phyloP scores from a whole-genome alignment of 2,329 filamentous ascomycete species.

The Sporothrix pallida region DNA sequence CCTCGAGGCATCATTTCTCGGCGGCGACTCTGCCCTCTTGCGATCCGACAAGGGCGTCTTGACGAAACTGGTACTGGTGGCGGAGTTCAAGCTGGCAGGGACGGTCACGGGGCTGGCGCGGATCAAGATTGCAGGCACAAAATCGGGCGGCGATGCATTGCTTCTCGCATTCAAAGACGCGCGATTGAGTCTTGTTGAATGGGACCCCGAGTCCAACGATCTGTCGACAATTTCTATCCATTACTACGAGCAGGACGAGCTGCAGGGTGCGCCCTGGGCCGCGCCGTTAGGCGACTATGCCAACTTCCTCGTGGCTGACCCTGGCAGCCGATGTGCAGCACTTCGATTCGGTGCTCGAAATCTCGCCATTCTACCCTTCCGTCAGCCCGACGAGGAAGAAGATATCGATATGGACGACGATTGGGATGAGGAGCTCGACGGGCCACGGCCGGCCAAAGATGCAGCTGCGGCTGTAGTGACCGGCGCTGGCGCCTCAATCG shows the following conservation, averaged over 20 bases:
- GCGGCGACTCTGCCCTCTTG: slow-evolving; percentile 65
- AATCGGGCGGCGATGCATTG: slow-evolving; percentile 81
- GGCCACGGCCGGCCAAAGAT: slow-evolving; percentile 62
- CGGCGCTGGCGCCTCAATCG: slow-evolving; percentile 53
- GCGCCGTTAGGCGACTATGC: slow-evolving; percentile 74
- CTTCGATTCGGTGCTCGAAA: slow-evolving; percentile 90
- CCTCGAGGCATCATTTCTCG: slow-evolving; percentile 70
- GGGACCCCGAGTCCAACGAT: slow-evolving; percentile 80
- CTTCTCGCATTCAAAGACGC: slow-evolving; percentile 87
- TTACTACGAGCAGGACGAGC: slow-evolving; percentile 95
- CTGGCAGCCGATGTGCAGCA: slow-evolving; percentile 88
- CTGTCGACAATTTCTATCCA: slow-evolving; percentile 93
- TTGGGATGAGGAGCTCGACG: slow-evolving; percentile 83
- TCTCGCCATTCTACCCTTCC: slow-evolving; percentile 91
- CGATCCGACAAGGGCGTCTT: slow-evolving; percentile 68
- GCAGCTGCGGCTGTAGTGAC: slow-evolving; percentile 46
- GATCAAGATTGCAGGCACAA: slow-evolving; percentile 73
- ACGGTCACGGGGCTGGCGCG: slow-evolving; percentile 82
- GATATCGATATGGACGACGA: slow-evolving; percentile 85
- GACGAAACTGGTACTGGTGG: slow-evolving; percentile 81
- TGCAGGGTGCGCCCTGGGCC: slow-evolving; percentile 82
- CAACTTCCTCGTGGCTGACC: slow-evolving; percentile 86
- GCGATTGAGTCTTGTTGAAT: slow-evolving; percentile 90
- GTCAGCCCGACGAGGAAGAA: slow-evolving; percentile 71
- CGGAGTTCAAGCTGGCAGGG: slow-evolving; percentile 82